These are phyloP conservation scores for Daldinia childiae DNA, from an alignment of 495 filamentous ascomycete genomes.

Conservation along the genomic window DNA sequence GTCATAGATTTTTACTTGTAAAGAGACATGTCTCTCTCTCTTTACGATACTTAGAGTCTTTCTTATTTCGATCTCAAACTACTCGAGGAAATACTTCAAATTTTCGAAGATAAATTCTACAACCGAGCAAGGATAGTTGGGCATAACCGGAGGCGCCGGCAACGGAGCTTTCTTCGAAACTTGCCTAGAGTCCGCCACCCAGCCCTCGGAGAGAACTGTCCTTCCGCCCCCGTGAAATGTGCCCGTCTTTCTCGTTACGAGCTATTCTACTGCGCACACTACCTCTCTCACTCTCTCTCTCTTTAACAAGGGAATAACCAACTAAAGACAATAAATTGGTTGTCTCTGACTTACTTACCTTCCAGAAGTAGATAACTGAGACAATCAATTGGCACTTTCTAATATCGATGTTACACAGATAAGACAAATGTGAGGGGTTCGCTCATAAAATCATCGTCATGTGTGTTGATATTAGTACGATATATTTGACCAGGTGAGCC, in stretches of 20 bases:
- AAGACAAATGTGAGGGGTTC: conserved; percentile 1
- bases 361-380: conserved; percentile 1
- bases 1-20: neutral
- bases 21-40: neutral
- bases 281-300: too few relatives aligned
- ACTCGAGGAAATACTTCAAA: neutral
- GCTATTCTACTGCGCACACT: neutral
- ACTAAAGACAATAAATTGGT: neutral
- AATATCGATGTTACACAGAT: neutral
- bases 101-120: neutral
- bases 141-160: neutral
- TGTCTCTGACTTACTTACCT: neutral
- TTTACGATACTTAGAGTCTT: neutral
- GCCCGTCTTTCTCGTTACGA: neutral
- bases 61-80: neutral
- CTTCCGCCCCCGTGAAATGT: conserved; percentile 2
- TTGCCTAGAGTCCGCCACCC: conserved; percentile 6
- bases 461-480: neutral
- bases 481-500: neutral
- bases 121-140: neutral
- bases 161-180: neutral
- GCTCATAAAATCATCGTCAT: neutral
- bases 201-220: conserved; percentile 1
- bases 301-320: neutral
- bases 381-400: neutral